Base-by-base conservation (phyloP, 306 rosid genomes). In the Biancaea sappan region DNA sequence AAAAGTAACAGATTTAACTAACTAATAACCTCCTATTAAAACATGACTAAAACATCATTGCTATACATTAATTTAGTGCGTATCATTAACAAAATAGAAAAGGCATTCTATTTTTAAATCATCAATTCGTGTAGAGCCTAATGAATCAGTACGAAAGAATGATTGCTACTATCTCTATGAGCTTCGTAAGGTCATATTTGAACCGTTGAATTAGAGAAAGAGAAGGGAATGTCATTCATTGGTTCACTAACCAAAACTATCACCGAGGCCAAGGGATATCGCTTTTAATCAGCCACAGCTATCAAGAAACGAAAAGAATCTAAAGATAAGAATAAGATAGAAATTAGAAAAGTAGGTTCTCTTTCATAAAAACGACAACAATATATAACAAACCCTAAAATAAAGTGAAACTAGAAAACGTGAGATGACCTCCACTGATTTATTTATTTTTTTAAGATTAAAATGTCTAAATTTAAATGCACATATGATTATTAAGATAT, bases 401-500 rank as follows among this genome's bases (percentile, higher is more conserved):
- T 40, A 40, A 63, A 38, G 34, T 35, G 56, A 56, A 56, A 63
- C 4, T 6, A 13, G n/a, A 58, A 44, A 28, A 67, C 50, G 37
- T 40, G 84, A 74, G 47, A 71, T 6, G 84, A 56, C 78, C 13
- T 21, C 48, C 37, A 9, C 58, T n/a, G n/a, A n/a, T n/a, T n/a
- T n/a, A n/a, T n/a, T n/a, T n/a, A n/a, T n/a, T n/a, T n/a, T n/a
- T n/a, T n/a, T n/a, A n/a, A n/a, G n/a, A n/a, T n/a, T n/a, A n/a
- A n/a, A n/a, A n/a, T n/a, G n/a, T n/a, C n/a, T n/a, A n/a, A n/a
- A n/a, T n/a, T n/a, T n/a, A n/a, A n/a, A n/a, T n/a, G n/a, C n/a
- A n/a, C n/a, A n/a, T n/a, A n/a, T n/a, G n/a, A n/a, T n/a, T n/a
- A n/a, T n/a, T n/a, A n/a, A n/a, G n/a, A n/a, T n/a, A n/a, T n/a